phyloP scores from a whole-genome alignment of 2,329 filamentous ascomycete species.

The Lomentospora prolificans region DNA sequence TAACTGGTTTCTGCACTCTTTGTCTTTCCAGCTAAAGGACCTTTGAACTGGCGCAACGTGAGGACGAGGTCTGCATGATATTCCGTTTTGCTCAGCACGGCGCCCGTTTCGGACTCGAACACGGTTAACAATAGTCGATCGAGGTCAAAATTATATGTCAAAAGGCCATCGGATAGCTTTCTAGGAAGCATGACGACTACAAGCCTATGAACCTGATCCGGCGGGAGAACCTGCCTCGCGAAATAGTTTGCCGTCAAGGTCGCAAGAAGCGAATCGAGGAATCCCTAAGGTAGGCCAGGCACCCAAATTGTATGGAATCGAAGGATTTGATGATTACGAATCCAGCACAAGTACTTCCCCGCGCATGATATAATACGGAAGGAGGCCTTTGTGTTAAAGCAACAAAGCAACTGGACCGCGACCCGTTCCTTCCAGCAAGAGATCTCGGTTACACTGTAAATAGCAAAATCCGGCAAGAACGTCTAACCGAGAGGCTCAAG shows the following conservation, averaged over 20 bases:
- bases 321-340: no score
- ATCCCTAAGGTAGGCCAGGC: no score
- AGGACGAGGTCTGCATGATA: slow-evolving; percentile 4
- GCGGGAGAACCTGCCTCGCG: no score
- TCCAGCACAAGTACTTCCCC: no score
- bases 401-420: no score
- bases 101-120: background rate
- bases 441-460: background rate
- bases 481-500: no score
- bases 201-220: background rate
- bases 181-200: background rate
- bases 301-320: no score
- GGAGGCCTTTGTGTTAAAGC: no score
- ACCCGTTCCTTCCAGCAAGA: no score
- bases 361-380: no score
- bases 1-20: slow-evolving; percentile 3
- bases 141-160: slow-evolving; percentile 9
- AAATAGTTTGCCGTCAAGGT: no score
- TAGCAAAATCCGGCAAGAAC: background rate
- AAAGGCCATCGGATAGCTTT: slow-evolving; percentile 3
- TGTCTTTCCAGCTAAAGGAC: background rate
- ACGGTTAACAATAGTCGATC: background rate
- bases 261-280: no score
- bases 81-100: background rate
- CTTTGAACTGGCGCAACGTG: slow-evolving; percentile 4